phyloP scores from a whole-genome alignment of 73 alveolate species.

The Paramecium primaurelia region DNA sequence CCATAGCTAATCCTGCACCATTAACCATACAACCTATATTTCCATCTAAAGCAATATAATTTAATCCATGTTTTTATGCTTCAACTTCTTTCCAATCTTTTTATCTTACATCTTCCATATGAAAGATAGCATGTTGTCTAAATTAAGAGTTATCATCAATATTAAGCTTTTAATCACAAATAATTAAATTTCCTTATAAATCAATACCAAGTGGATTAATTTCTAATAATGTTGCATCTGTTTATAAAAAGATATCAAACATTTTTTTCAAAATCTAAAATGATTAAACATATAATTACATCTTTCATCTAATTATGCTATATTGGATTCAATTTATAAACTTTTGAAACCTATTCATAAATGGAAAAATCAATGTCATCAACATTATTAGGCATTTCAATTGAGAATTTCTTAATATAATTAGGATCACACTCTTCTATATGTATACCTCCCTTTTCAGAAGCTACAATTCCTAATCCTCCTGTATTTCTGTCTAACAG shows the following conservation, averaged over 20 bases:
- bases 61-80: slow-evolving; percentile 72
- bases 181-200: slow-evolving; percentile 63
- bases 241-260: slow-evolving; percentile 72
- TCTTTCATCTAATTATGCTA: background rate
- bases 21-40: slow-evolving; percentile 95
- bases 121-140: slow-evolving; percentile 80
- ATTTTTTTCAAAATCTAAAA: slow-evolving; percentile 51
- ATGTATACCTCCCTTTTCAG: slow-evolving; percentile 81
- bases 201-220: slow-evolving; percentile 86
- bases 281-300: background rate
- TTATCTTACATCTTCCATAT: slow-evolving; percentile 77
- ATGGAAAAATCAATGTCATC: slow-evolving; percentile 5
- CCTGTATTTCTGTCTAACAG: slow-evolving; percentile 68
- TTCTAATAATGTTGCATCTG: slow-evolving; percentile 78
- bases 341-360: background rate
- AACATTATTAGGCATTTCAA: slow-evolving; percentile 5
- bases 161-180: slow-evolving; percentile 83
- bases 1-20: slow-evolving; percentile 99
- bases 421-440: slow-evolving; percentile 77
- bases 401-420: slow-evolving; percentile 64
- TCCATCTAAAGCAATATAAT: slow-evolving; percentile 79
- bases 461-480: slow-evolving; percentile 70
- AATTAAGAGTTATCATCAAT: slow-evolving; percentile 89
- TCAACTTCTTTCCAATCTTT: slow-evolving; percentile 77
- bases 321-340: background rate